Conservation (phyloP, 2,329 filamentous ascomycete genomes). For the Colletotrichum graminicola region DNA sequence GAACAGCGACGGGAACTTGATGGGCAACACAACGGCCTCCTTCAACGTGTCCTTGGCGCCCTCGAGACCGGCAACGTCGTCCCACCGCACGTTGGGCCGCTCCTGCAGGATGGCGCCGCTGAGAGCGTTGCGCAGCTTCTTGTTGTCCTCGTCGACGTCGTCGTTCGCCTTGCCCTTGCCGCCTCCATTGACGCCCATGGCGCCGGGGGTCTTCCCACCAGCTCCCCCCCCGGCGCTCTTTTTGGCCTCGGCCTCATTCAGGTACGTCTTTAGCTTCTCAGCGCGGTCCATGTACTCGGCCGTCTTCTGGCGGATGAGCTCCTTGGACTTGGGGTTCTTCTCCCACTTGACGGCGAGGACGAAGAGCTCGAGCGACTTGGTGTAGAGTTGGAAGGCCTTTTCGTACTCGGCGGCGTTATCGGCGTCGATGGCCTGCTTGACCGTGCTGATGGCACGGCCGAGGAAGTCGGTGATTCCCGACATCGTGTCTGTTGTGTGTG, state of each 20-base stretch:
- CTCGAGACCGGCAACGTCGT: slow-evolving; percentile 96
- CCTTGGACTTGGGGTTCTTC: slow-evolving; percentile 97
- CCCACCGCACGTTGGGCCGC: slow-evolving; percentile 96
- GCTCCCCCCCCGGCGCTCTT: slow-evolving; percentile 74
- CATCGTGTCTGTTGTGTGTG: slow-evolving; percentile 67
- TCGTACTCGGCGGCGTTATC: slow-evolving; percentile 97
- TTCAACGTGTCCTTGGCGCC: slow-evolving; percentile 96
- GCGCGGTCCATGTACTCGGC: slow-evolving; percentile 98
- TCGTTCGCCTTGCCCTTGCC: slow-evolving; percentile 71
- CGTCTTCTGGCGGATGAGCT: slow-evolving; percentile 96
- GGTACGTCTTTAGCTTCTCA: slow-evolving; percentile 95
- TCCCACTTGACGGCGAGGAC: slow-evolving; percentile 99
- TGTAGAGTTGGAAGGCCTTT: slow-evolving; percentile 96
- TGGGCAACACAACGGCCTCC: slow-evolving; percentile 96
- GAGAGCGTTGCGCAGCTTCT: slow-evolving; percentile 93
- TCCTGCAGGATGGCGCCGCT: slow-evolving; percentile 94
- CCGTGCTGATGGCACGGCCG: slow-evolving; percentile 93
- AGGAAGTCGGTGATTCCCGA: slow-evolving; percentile 93
- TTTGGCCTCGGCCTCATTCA: slow-evolving; percentile 79
- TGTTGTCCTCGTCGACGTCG: slow-evolving; percentile 88
- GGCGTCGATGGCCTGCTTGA: slow-evolving; percentile 97
- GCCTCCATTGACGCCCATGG: slow-evolving; percentile 73
- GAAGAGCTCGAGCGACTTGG: slow-evolving; percentile 95
- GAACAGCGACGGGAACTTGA: slow-evolving; percentile 98
- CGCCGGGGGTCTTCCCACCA: slow-evolving; percentile 70